phyloP scores from a whole-genome alignment of 1,284 basidiomycete species.

The Ustilago lituana region DNA sequence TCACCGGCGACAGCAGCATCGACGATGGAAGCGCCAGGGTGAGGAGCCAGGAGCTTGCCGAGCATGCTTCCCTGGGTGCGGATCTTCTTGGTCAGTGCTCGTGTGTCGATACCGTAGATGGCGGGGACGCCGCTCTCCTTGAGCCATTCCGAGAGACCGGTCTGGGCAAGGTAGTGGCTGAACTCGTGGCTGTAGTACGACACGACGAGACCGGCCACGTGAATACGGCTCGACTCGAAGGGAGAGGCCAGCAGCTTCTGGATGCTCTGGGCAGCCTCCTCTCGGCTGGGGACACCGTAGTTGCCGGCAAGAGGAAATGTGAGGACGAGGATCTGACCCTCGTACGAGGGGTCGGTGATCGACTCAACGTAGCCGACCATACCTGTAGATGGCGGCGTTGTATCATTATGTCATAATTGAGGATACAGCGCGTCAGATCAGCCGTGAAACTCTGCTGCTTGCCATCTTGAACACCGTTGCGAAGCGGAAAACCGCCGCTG shows the following conservation, averaged over 20 bases:
- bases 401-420: background rate
- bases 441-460: conserved; percentile 2
- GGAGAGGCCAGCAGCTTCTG: conserved; percentile 69
- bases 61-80: conserved; percentile 93
- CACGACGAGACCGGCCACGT: conserved; percentile 89
- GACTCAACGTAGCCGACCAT: conserved; percentile 99
- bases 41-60: conserved; percentile 67
- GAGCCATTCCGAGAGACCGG: conserved; percentile 89
- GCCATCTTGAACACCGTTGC: background rate
- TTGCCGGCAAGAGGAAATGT: conserved; percentile 98
- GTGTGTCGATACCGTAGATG: conserved; percentile 95
- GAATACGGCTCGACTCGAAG: conserved; percentile 95
- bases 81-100: conserved; percentile 94
- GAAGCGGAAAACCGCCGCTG: background rate
- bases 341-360: conserved; percentile 97
- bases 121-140: conserved; percentile 95
- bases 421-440: conserved; percentile 24
- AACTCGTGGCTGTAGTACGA: conserved; percentile 90
- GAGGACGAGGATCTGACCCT: conserved; percentile 95
- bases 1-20: conserved; percentile 58
- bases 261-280: conserved; percentile 67
- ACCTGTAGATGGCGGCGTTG: conserved; percentile 34
- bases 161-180: conserved; percentile 91
- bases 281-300: conserved; percentile 93
- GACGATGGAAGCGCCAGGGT: conserved; percentile 51